Percentiles rank a stretch among this genome's conserved stretches.
Evolutionary conservation across 169 alveolate species (phyloP).

Genomic region (Plasmodium relictum): DNA sequence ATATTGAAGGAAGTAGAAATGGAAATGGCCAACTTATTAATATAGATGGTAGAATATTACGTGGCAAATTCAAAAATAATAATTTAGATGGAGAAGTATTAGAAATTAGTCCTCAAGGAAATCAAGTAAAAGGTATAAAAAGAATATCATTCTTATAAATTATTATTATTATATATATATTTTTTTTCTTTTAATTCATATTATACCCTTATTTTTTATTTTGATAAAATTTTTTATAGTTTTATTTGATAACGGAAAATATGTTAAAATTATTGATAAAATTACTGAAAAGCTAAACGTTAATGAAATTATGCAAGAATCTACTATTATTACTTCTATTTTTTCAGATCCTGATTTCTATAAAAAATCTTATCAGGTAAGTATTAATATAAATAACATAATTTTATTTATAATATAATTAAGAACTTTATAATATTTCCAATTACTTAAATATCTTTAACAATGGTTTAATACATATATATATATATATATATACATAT

Average conservation of each 20-base stretch:
- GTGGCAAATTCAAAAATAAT: conserved; percentile 82
- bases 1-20: conserved; percentile 81
- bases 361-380: conserved; percentile 56
- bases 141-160: neutral
- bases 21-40: conserved; percentile 84
- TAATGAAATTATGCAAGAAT: conserved; percentile 25
- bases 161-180: conserved; percentile 2
- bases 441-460: neutral
- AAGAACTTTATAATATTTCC: too few relatives aligned
- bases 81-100: conserved; percentile 53
- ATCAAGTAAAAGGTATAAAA: conserved; percentile 39
- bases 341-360: conserved; percentile 51
- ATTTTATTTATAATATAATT: neutral
- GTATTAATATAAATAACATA: neutral
- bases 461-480: neutral
- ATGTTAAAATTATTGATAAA: conserved; percentile 27
- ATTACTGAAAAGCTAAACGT: conserved; percentile 13
- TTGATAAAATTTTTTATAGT: conserved; percentile 2
- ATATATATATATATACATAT: neutral
- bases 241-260: conserved; percentile 29
- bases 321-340: conserved; percentile 32
- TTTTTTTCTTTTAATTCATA: neutral
- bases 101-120: conserved; percentile 72
- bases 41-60: conserved; percentile 81
- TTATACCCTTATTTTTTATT: neutral